These are phyloP conservation scores for Trametes punicea DNA, from an alignment of 768 basidiomycete genomes.

Conservation along the genomic window DNA sequence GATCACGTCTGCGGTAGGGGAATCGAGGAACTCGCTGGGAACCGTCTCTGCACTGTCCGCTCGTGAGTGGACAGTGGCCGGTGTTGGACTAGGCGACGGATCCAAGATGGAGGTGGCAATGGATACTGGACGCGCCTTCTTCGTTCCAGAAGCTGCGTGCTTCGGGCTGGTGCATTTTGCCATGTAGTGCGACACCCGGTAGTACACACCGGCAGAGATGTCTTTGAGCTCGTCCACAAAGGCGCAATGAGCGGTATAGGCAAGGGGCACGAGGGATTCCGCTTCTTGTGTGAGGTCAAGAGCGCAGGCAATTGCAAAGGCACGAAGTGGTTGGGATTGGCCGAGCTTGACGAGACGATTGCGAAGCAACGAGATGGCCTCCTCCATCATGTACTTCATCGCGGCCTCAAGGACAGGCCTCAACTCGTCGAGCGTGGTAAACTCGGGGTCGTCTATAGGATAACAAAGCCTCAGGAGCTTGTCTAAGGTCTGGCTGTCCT, in stretches of 20 bases:
- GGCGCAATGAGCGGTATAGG: constrained; percentile 7
- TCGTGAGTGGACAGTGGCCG: not conserved
- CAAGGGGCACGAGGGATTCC: constrained; percentile 8
- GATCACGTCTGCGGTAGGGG: constrained; percentile 9
- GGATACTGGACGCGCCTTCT: constrained; percentile 2
- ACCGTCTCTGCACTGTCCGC: not conserved
- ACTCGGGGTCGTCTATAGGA: constrained; percentile 16
- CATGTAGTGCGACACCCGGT: constrained; percentile 17
- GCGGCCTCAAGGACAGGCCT: constrained; percentile 23
- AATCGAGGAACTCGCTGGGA: constrained; percentile 7
- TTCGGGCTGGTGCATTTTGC: constrained; percentile 1
- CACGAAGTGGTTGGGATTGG: constrained; percentile 17
- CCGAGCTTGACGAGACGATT: constrained; percentile 12
- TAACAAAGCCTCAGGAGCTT: constrained; percentile 20
- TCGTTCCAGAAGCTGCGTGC: not conserved
- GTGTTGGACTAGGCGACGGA: not conserved
- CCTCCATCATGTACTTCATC: constrained; percentile 23
- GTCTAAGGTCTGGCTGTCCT: constrained; percentile 16
- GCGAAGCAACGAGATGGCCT: constrained; percentile 13
- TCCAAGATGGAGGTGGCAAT: constrained; percentile 9
- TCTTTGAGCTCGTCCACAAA: constrained; percentile 11
- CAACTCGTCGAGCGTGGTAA: constrained; percentile 16
- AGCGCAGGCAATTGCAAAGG: constrained; percentile 12
- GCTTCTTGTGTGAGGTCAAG: constrained; percentile 11
- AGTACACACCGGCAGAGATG: constrained; percentile 15